Percentiles rank a stretch among this genome's conserved stretches.
Conservation (phyloP, 768 basidiomycete species). For the Rhodotorula kratochvilovae region DNA sequence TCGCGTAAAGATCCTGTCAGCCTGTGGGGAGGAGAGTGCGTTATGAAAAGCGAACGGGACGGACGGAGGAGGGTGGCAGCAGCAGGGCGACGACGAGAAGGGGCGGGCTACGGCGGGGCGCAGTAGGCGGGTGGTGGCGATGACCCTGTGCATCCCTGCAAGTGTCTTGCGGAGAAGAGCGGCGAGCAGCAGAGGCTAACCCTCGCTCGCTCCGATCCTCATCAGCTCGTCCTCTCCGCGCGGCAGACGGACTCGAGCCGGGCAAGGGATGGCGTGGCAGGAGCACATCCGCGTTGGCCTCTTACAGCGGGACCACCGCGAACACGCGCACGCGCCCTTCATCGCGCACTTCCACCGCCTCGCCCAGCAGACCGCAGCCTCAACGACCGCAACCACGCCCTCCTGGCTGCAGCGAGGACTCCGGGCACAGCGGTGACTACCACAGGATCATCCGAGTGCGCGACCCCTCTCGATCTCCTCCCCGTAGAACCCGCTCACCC, state of each 20-base stretch:
- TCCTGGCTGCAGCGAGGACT: constrained; percentile 65
- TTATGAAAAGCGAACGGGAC: neutral
- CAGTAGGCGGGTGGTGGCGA: neutral
- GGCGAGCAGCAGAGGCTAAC: too few relatives aligned
- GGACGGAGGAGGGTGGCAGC: neutral
- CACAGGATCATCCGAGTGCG: neutral
- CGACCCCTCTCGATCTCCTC: neutral
- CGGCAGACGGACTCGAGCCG: too few relatives aligned
- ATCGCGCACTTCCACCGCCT: constrained; percentile 91
- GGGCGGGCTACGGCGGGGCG: neutral
- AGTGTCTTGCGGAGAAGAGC: too few relatives aligned
- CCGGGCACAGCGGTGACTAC: neutral
- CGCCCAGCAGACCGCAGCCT: constrained; percentile 87
- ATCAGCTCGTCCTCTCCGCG: too few relatives aligned
- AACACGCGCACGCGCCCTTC: constrained; percentile 72
- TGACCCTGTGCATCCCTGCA: neutral
- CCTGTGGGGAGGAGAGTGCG: neutral
- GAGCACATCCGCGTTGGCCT: constrained; percentile 50
- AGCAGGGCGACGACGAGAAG: constrained; percentile 3
- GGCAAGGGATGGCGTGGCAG: constrained; percentile 35
- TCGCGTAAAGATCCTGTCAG: neutral
- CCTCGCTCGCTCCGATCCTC: too few relatives aligned
- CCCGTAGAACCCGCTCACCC: neutral
- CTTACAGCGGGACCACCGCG: constrained; percentile 73
- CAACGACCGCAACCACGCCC: constrained; percentile 84